Percentiles rank a stretch among this genome's conserved stretches.
Evolutionary conservation across 2,329 filamentous ascomycete species (phyloP).

Genomic region (Xylaria arbuscula): DNA sequence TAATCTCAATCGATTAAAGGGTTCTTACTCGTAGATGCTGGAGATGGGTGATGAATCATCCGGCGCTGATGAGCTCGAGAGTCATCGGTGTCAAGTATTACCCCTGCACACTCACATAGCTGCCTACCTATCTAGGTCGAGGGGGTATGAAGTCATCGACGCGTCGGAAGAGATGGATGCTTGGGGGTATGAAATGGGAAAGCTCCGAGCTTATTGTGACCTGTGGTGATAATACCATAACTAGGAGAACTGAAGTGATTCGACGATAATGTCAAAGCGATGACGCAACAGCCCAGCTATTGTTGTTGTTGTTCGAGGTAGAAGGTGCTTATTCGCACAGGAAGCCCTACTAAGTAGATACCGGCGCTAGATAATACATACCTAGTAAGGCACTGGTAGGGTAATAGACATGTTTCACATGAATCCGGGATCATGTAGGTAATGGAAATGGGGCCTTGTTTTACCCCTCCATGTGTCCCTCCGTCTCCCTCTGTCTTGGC

Average conservation of each 20-base stretch:
- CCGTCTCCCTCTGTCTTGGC: constrained; percentile 7
- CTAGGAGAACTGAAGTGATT: background rate
- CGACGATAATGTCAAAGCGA: background rate
- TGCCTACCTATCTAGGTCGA: background rate
- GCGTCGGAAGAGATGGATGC: constrained; percentile 21
- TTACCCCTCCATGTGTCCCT: constrained; percentile 31
- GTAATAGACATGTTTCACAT: constrained; percentile 31
- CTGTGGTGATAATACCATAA: constrained; percentile 6
- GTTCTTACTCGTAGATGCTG: background rate
- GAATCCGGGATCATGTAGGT: constrained; percentile 24
- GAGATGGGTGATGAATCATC: constrained; percentile 32
- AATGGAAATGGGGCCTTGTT: background rate
- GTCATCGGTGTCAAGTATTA: constrained; percentile 10
- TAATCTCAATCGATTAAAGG: background rate
- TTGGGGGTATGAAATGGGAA: background rate
- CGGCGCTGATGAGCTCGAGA: constrained; percentile 19
- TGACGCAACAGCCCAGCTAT: background rate
- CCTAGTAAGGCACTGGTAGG: too few species aligned
- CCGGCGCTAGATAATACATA: background rate
- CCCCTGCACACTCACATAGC: background rate
- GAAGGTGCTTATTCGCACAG: background rate
- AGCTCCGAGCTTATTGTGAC: constrained; percentile 14
- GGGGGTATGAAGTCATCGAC: constrained; percentile 22
- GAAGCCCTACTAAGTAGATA: background rate
- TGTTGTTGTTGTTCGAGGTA: background rate